phyloP scores from a whole-genome alignment of 2,329 filamentous ascomycete genomes.

The Gremmenia infestans region DNA sequence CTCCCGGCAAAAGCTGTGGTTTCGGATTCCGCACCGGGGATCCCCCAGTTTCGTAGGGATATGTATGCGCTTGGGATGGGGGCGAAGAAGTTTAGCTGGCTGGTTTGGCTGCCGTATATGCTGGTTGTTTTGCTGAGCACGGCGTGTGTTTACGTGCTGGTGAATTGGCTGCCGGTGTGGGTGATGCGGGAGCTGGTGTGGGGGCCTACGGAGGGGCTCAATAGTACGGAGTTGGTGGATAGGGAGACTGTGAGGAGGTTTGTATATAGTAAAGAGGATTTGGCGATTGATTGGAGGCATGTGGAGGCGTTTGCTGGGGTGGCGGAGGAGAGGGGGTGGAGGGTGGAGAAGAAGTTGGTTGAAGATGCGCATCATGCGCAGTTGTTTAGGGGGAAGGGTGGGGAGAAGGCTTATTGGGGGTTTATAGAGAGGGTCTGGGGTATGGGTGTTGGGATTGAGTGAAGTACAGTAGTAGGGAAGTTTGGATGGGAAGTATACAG shows the following conservation, averaged over 20 bases:
- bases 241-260: conserved; percentile 16
- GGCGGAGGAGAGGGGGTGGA: conserved; percentile 19
- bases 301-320: conserved; percentile 19
- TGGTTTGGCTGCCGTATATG: conserved; percentile 15
- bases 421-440: conserved; percentile 22
- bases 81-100: conserved; percentile 10
- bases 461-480: background rate
- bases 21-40: conserved; percentile 23
- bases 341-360: conserved; percentile 18
- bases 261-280: conserved; percentile 28
- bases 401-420: conserved; percentile 25
- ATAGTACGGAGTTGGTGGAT: conserved; percentile 14
- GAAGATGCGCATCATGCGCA: conserved; percentile 24
- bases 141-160: conserved; percentile 15
- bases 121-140: conserved; percentile 3
- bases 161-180: conserved; percentile 22
- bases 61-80: conserved; percentile 19
- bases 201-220: conserved; percentile 18
- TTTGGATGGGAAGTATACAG: background rate
- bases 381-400: conserved; percentile 22
- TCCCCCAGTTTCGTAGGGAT: conserved; percentile 25
- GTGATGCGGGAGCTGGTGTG: conserved; percentile 26
- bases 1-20: conserved; percentile 15
- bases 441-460: conserved; percentile 5
- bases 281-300: conserved; percentile 20